Percentiles rank a stretch among this genome's conserved stretches.
These are phyloP conservation scores for Leucosporidium yakuticum DNA, from an alignment of 768 basidiomycete genomes.

Conservation along the genomic window DNA sequence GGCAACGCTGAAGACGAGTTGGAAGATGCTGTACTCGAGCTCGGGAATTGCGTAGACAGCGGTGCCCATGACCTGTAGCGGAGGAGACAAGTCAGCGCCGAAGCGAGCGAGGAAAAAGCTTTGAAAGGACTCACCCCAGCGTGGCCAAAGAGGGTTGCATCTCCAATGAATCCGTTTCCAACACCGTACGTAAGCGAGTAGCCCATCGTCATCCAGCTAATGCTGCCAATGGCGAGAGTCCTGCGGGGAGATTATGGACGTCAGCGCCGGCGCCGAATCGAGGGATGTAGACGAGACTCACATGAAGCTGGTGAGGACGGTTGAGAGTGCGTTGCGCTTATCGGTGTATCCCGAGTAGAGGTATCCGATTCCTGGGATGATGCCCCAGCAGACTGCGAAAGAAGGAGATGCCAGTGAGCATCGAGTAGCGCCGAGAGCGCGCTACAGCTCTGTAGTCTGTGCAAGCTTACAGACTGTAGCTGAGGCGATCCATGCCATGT, in stretches of 20 bases:
- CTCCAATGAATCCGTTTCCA: not conserved
- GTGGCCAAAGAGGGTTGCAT: not conserved
- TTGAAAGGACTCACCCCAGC: not conserved
- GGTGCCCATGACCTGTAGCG: not conserved
- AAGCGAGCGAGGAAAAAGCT: too few species aligned
- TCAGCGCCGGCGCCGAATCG: too few species aligned
- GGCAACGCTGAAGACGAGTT: constrained; percentile 9
- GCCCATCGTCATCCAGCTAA: not conserved
- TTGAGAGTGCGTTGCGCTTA: constrained; percentile 1
- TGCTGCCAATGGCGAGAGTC: not conserved
- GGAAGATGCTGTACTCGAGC: constrained; percentile 10
- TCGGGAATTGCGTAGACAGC: constrained; percentile 5
- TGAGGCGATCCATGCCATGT: not conserved
- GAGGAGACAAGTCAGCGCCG: too few species aligned
- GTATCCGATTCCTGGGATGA: constrained; percentile 12
- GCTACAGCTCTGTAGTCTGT: too few species aligned
- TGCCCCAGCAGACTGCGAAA: constrained; percentile 12
- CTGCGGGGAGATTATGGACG: not conserved
- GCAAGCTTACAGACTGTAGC: not conserved
- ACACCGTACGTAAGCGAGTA: constrained; percentile 7
- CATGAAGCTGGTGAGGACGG: not conserved
- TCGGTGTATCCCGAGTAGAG: constrained; percentile 20
- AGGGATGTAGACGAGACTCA: too few species aligned
- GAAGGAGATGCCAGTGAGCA: not conserved
- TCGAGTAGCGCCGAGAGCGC: too few species aligned